These are phyloP conservation scores for Capsicum baccatum DNA, from an alignment of 257 asterid genomes.

Conservation along the genomic window DNA sequence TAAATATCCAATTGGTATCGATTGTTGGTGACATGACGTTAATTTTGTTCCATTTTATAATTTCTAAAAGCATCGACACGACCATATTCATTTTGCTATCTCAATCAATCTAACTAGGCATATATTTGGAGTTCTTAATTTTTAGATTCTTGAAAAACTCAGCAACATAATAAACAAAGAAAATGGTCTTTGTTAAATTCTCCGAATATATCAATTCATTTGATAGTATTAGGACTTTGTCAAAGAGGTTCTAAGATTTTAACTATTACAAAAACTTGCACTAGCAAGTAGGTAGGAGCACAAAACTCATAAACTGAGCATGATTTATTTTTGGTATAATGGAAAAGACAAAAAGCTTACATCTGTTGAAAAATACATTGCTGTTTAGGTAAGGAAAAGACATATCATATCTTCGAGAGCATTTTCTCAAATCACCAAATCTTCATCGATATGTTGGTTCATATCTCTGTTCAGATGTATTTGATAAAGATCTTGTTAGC, in stretches of 20 bases:
- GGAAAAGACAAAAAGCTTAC: background rate
- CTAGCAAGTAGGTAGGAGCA: background rate
- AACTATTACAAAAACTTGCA: background rate
- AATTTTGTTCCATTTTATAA: background rate
- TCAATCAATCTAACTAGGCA: background rate
- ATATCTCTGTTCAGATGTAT: background rate
- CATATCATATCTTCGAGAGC: background rate
- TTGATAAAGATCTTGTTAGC: background rate
- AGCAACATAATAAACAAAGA: background rate
- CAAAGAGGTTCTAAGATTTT: too few species aligned
- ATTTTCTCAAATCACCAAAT: background rate
- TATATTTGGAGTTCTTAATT: background rate
- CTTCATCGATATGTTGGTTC: background rate
- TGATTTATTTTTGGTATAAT: background rate
- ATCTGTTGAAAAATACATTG: background rate
- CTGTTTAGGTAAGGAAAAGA: background rate
- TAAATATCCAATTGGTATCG: conserved; percentile 20
- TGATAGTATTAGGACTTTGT: background rate
- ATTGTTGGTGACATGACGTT: background rate
- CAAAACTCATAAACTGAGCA: background rate
- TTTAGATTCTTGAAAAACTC: background rate
- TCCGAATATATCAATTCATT: background rate
- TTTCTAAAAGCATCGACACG: background rate
- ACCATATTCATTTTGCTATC: background rate
- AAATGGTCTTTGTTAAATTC: conserved; percentile 3